Evolutionary conservation across 23 red algal species (phyloP), one percentile per base, ranked within the genome.

Genomic region (Gracilaria gracilis): DNA sequence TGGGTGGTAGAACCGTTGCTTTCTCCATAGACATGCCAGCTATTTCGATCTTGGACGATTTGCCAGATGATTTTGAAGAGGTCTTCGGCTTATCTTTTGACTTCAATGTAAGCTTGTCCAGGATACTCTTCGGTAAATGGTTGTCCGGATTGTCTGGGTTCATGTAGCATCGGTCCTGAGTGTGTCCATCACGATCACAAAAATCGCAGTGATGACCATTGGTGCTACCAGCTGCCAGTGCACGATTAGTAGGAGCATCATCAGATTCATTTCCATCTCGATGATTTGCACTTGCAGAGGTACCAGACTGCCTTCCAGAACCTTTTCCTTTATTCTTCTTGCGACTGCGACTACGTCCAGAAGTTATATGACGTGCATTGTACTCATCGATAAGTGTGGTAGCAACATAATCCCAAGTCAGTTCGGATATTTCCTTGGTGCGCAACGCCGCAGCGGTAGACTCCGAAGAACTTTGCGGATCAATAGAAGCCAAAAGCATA

Each of bases 141-240:
- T 46, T 81, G 77, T 81, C 38, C 11, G 77, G 77, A 48, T 81
- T 81, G 32, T 81, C 77, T 36, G 77, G 77, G 46, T 81, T 81
- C 35, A 81, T 37, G 20, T 20, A 81, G 50, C 77, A 81, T 24
- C 50, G 77, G 25, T 81, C 38, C 50, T 81, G 35, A 8, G 77
- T 81, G 50, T 81, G 47, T 54, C 77, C 77, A 57, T 54, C 50
- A 23, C 49, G 20, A 81, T 81, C 77, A 57, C 77, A 81, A 57
- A 81, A 81, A 0, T 81, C 77, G n/a, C 77, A 81, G 19, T 57
- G 34, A 34, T 46, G 77, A 0, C 35, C 77, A 50, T 37, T 48
- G 46, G 0, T 57, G 21, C 17, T 49, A 9, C 35, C 77, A 54
- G 29, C 42, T 11, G 42, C 24, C 0, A 79, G 27, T 0, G 73